Percentiles rank a stretch among this genome's conserved stretches.
Evolutionary conservation across 2,329 filamentous ascomycete genomes (phyloP).

Genomic region (Chrysoporthe puriensis): DNA sequence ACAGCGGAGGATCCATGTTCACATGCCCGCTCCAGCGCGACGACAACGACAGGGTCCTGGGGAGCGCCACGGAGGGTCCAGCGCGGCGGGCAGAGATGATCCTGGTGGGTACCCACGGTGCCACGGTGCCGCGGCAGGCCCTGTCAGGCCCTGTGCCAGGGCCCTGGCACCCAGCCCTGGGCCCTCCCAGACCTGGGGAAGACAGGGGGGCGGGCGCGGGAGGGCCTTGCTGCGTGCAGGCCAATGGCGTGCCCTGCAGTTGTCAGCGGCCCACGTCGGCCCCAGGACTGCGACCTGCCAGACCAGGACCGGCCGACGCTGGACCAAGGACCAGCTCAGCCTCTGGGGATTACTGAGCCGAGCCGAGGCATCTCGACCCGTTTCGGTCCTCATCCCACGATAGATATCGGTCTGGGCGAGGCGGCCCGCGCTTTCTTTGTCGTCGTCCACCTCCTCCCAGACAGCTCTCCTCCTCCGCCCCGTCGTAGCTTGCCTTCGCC

Average conservation of each 20-base stretch:
- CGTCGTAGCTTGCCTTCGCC: too few relatives aligned
- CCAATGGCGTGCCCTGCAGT: conserved; percentile 5
- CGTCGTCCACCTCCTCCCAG: background rate
- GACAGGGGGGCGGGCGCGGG: background rate
- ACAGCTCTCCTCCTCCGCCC: background rate
- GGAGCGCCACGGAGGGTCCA: background rate
- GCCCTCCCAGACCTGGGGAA: conserved; percentile 7
- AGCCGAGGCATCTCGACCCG: conserved; percentile 13
- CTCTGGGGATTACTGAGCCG: background rate
- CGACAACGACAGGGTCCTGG: background rate
- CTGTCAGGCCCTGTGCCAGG: too few relatives aligned
- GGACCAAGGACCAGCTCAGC: background rate
- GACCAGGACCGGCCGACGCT: conserved; percentile 1
- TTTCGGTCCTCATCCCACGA: background rate
- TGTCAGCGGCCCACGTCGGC: conserved; percentile 4
- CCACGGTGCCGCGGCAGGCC: background rate
- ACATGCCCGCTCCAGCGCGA: too few relatives aligned
- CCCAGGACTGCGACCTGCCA: conserved; percentile 10
- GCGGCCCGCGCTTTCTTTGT: background rate
- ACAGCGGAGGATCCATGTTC: too few relatives aligned
- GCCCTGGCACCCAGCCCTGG: too few relatives aligned
- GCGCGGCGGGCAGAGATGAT: background rate
- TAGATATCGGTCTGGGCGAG: background rate
- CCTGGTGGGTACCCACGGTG: background rate
- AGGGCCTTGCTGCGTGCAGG: background rate